Conservation (phyloP, 192 early-diverging fungal species). For the Coemansia sp. region DNA sequence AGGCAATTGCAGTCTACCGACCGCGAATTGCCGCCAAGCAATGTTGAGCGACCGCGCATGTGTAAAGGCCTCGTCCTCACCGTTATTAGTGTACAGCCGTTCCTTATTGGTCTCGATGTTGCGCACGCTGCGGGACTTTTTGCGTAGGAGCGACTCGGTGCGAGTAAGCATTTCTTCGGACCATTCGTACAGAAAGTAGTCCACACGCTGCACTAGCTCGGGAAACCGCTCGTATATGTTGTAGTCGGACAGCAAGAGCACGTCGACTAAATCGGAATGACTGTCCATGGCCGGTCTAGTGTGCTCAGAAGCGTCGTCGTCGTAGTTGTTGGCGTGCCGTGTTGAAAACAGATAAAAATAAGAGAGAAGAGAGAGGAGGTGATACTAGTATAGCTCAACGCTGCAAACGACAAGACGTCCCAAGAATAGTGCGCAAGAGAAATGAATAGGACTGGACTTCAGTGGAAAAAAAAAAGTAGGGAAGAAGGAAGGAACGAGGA, state of each 20-base stretch:
- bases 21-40: constrained; percentile 54
- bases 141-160: constrained; percentile 42
- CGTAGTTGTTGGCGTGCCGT: constrained; percentile 1
- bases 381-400: not conserved
- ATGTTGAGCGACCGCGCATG: constrained; percentile 51
- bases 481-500: not conserved
- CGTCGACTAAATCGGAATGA: constrained; percentile 43
- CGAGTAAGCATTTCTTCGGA: constrained; percentile 42
- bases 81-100: constrained; percentile 18
- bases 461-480: not conserved
- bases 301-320: not conserved
- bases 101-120: constrained; percentile 9
- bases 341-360: not conserved
- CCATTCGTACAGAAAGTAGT: constrained; percentile 55
- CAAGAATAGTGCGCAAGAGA: not conserved
- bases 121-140: constrained; percentile 25
- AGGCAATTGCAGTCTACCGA: constrained; percentile 42
- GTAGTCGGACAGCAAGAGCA: constrained; percentile 49
- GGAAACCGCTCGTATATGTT: constrained; percentile 57
- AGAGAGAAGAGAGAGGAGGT: not conserved
- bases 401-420: not conserved
- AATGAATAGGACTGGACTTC: not conserved
- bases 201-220: constrained; percentile 53
- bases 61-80: constrained; percentile 43
- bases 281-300: constrained; percentile 39